Conservation (phyloP, 495 filamentous ascomycete species). For the Hyphodiscus hymeniophilus region DNA sequence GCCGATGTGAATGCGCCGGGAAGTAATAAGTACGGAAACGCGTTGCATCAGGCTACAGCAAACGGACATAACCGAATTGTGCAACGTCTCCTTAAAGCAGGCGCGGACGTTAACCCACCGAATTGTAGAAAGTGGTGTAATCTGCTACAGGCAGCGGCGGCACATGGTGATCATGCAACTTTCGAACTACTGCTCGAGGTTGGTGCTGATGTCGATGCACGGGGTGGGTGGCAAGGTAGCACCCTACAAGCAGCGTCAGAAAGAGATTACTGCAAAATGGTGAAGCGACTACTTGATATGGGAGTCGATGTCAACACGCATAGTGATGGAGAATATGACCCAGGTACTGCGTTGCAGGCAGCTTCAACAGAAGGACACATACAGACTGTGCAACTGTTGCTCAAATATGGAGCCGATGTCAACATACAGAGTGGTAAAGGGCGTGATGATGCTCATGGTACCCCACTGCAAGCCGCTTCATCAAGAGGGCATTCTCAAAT, state of each 20-base stretch:
- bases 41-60: background rate
- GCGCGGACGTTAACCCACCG: background rate
- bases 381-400: background rate
- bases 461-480: conserved; percentile 1
- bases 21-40: conserved; percentile 12
- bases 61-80: background rate
- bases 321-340: no score
- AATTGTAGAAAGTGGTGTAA: background rate
- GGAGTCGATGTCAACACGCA: background rate
- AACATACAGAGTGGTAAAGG: background rate
- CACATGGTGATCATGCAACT: conserved; percentile 8
- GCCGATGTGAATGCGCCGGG: background rate
- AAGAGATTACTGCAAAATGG: conserved; percentile 7
- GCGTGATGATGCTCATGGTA: no score
- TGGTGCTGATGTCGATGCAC: conserved; percentile 15
- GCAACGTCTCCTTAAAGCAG: background rate
- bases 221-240: conserved; percentile 15
- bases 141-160: conserved; percentile 17
- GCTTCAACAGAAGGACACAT: background rate
- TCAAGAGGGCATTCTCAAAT: conserved; percentile 4
- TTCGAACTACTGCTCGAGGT: conserved; percentile 11
- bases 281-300: conserved; percentile 10
- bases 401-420: background rate
- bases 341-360: background rate
- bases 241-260: conserved; percentile 14